phyloP scores from a whole-genome alignment of 257 asterid genomes.

The Solanum lycopersicoides region DNA sequence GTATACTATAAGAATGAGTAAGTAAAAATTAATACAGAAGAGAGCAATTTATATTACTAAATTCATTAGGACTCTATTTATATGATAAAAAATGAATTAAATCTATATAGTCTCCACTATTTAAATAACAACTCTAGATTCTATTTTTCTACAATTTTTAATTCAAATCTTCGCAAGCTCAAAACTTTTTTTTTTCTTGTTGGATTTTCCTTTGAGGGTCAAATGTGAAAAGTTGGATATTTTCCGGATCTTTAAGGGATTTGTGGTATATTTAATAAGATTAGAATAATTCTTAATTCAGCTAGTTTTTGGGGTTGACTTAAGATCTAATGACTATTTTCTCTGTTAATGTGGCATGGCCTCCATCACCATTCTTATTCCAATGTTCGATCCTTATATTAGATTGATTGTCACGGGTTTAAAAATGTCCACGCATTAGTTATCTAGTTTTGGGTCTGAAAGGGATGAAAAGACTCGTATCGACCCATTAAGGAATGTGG shows the following conservation, averaged over 20 bases:
- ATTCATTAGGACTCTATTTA: not conserved
- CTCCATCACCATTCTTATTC: not conserved
- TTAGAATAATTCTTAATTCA: too few relatives aligned
- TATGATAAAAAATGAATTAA: not conserved
- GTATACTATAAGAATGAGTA: not conserved
- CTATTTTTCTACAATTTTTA: not conserved
- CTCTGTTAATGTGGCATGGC: too few relatives aligned
- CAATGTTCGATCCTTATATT: not conserved
- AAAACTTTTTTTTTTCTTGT: too few relatives aligned
- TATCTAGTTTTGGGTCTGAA: not conserved
- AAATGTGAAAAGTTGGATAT: not conserved
- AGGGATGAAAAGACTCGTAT: not conserved
- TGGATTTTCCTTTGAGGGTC: not conserved
- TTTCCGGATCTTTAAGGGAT: too few relatives aligned
- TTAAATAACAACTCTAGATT: not conserved
- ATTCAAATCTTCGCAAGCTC: not conserved
- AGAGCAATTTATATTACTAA: too few relatives aligned
- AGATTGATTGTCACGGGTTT: too few relatives aligned
- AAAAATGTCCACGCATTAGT: not conserved
- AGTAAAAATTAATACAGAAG: not conserved
- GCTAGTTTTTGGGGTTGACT: not conserved
- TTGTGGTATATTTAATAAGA: too few relatives aligned
- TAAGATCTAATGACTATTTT: too few relatives aligned
- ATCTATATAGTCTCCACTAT: not conserved
- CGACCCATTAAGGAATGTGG: not conserved